Evolutionary conservation across 2,329 filamentous ascomycete species (phyloP).

Genomic region (Paraconiothyrium brasiliense): DNA sequence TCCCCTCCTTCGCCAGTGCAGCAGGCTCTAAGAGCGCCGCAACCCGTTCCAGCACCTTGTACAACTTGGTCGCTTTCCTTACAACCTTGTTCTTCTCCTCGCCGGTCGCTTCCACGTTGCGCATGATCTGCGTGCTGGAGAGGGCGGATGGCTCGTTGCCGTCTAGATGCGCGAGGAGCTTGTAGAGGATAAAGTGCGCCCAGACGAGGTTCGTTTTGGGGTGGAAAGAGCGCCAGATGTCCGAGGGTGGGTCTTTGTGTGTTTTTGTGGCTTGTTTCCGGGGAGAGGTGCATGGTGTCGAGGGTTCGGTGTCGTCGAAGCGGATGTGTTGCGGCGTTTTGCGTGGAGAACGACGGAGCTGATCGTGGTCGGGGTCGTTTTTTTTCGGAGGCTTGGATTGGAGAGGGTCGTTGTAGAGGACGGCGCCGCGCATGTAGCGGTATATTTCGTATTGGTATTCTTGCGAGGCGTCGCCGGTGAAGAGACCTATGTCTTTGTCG

Average conservation of each 20-base stretch:
- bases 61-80: conserved; percentile 50
- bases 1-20: conserved; percentile 32
- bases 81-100: conserved; percentile 35
- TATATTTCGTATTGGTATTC: conserved; percentile 68
- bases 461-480: conserved; percentile 56
- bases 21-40: conserved; percentile 53
- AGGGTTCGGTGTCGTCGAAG: conserved; percentile 26
- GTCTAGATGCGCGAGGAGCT: conserved; percentile 58
- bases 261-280: background rate
- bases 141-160: conserved; percentile 31
- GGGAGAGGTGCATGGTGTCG: conserved; percentile 18
- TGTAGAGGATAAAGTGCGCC: conserved; percentile 68
- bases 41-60: conserved; percentile 48
- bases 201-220: conserved; percentile 71
- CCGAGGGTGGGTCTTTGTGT: conserved; percentile 7
- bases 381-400: conserved; percentile 23
- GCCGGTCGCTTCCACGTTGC: conserved; percentile 21
- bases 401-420: conserved; percentile 57
- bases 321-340: conserved; percentile 40
- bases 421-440: conserved; percentile 59
- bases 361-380: conserved; percentile 14
- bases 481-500: conserved; percentile 54
- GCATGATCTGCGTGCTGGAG: conserved; percentile 25
- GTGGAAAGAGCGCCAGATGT: conserved; percentile 63
- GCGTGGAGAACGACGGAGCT: conserved; percentile 36